Percentiles rank a stretch among this genome's conserved stretches.
phyloP scores from a whole-genome alignment of 192 early-diverging fungal genomes.

The Kickxella alabastrina region DNA sequence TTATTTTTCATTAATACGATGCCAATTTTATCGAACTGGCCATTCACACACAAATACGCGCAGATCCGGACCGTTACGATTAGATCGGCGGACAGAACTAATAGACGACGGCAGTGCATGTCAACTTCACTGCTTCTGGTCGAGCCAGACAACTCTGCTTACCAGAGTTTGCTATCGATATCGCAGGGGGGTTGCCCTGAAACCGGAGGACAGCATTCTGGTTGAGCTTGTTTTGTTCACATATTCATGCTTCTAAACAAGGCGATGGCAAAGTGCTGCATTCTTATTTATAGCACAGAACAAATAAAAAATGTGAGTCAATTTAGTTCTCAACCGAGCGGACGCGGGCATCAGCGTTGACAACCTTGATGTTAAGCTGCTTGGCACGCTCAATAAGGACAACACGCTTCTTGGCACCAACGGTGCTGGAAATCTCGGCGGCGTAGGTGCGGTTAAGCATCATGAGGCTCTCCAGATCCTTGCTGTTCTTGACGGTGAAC shows the following conservation, averaged over 20 bases:
- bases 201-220: too few species aligned
- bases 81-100: neutral
- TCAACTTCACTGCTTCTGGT: too few species aligned
- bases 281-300: conserved; percentile 7
- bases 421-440: conserved; percentile 98
- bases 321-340: conserved; percentile 70
- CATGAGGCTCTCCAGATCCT: conserved; percentile 91
- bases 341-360: conserved; percentile 87
- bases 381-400: conserved; percentile 90
- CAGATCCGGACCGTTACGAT: neutral
- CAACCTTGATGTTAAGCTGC: conserved; percentile 95
- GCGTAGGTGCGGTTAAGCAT: conserved; percentile 99
- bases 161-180: too few species aligned
- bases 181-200: too few species aligned
- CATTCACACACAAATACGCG: neutral
- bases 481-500: conserved; percentile 88
- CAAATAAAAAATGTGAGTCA: conserved; percentile 5
- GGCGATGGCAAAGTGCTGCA: too few species aligned
- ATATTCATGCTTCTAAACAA: too few species aligned
- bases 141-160: too few species aligned
- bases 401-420: conserved; percentile 90
- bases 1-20: too few species aligned
- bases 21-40: too few species aligned
- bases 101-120: too few species aligned
- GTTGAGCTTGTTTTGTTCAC: too few species aligned